Evolutionary conservation across 192 early-diverging fungal species (phyloP), one percentile per base, ranked within the genome.

Genomic region (Funneliformis mosseae): DNA sequence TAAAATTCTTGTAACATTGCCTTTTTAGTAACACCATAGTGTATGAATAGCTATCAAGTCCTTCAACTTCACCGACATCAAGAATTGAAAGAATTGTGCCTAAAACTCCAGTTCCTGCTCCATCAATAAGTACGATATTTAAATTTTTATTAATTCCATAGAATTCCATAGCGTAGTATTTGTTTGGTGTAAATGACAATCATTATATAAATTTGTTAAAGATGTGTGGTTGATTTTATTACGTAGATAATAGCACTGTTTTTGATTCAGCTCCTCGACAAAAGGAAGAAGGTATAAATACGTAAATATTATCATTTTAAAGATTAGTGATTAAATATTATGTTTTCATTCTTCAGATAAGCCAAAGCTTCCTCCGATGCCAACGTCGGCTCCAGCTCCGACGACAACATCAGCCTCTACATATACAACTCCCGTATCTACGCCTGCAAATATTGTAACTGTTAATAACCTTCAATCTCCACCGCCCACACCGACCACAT

Each of bases 401-500:
- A 66, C 83, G 38, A 78, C 80, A 1, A 75, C 69, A 21, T 80
- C 79, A 21, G 80, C 72, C 12, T 55, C 48, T 55, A 18, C 46
- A 59, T 77, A 83, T 45, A 74, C 86, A 25, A 83, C 88, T 43
- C n/a, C 84, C 8, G 76, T 80, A 70, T 68, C 69, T 10, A 76
- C 88, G 21, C 78, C 78, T 25, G 4, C 67, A 18, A 61, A 72
- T 6, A 83, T 82, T 18, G 61, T 85, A 9, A 55, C 76, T 27
- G 76, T 76, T 63, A 79, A 81, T 23, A 76, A 76, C 14, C 76
- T 81, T 11, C 60, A 79, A 21, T 81, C 82, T 4, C 80, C 87
- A 4, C 81, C 83, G 76, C 27, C 39, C 80, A 80, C 66, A n/a
- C 83, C 85, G 3, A 82, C 81, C 46, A 46, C 81, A n/a, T n/a